These are phyloP conservation scores for Xylaria bambusicola DNA, from an alignment of 495 filamentous ascomycete species.

Conservation along the genomic window DNA sequence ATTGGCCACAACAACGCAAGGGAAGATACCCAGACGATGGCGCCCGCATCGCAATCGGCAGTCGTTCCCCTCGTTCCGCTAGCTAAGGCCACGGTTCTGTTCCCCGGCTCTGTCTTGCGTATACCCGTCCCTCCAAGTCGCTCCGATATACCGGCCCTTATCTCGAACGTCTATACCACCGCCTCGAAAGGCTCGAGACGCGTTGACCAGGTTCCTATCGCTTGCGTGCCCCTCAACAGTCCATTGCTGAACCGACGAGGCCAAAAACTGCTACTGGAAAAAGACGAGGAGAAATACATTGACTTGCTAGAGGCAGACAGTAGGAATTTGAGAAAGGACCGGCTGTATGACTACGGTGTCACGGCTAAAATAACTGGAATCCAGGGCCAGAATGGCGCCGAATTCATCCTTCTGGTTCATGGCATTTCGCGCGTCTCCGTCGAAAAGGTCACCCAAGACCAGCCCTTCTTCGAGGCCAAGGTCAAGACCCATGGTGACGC, in stretches of 20 bases:
- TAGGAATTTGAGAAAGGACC: slow-evolving; percentile 62
- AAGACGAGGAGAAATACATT: slow-evolving; percentile 51
- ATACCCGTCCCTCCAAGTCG: slow-evolving; percentile 73
- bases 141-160: slow-evolving; percentile 78
- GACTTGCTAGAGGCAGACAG: slow-evolving; percentile 52
- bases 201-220: slow-evolving; percentile 67
- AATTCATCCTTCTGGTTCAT: slow-evolving; percentile 82
- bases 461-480: slow-evolving; percentile 82
- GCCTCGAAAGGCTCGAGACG: slow-evolving; percentile 63
- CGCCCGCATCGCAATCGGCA: slow-evolving; percentile 40
- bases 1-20: neutral
- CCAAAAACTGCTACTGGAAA: slow-evolving; percentile 63
- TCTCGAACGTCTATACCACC: slow-evolving; percentile 72
- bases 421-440: slow-evolving; percentile 77
- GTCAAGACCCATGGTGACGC: slow-evolving; percentile 50
- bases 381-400: slow-evolving; percentile 74
- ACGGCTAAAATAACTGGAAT: slow-evolving; percentile 82
- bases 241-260: slow-evolving; percentile 68
- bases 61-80: slow-evolving; percentile 75
- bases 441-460: slow-evolving; percentile 72
- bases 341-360: slow-evolving; percentile 75
- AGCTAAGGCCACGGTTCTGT: slow-evolving; percentile 70
- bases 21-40: slow-evolving; percentile 21
- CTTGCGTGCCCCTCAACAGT: slow-evolving; percentile 78
- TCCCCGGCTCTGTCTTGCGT: slow-evolving; percentile 77